Evolutionary conservation across 768 basidiomycete species (phyloP), one percentile per base, ranked within the genome.

Genomic region (Mycena latifolia): DNA sequence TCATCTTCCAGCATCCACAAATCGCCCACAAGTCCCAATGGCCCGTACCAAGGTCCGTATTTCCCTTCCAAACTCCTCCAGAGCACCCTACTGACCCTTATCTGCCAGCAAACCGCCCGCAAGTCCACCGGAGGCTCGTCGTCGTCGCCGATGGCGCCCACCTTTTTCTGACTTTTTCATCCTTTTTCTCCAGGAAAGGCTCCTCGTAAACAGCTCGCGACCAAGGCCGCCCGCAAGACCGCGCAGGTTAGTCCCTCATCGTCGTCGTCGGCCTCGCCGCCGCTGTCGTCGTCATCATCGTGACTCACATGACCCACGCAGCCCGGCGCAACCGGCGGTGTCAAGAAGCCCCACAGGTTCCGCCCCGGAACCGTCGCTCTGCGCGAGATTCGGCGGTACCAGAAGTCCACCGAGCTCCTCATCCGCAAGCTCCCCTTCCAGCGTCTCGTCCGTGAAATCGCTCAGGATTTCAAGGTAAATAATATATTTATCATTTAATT

Each of bases 381-480:
- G 71, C 96, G 97, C 88, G 96, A 98, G 84, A 98, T 98, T 75
- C 86, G 97, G 77, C 88, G 96, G 80, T 98, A 98, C 87, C 96
- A 98, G 82, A 98, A 98, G 87, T 96, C 94, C 67, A 98, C 97
- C 70, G 97, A 98, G 87, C 91, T 99, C 72, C 89, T 99, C 75
- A 98, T 99, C 87, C 89, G 97, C 85, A 98, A 98, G 91, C 93
- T 99, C 69, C 97, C 97, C 72, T 98, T 98, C 95, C 96, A 98
- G 84, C 89, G 96, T 74, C 90, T 99, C 74, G 96, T 98, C 70
- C 94, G 94, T 86, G 92, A 96, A 83, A 95, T 96, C 72, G 94
- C 94, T n/a, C 94, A 95, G 81, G 94, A 94, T 80, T 95, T 96
- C 88, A 96, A 96, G 91, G 92, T 91, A 22, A 11, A 11, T 37